These are phyloP conservation scores for Phlyctochytrium bullatum DNA, from an alignment of 192 early-diverging fungal genomes.

Conservation along the genomic window DNA sequence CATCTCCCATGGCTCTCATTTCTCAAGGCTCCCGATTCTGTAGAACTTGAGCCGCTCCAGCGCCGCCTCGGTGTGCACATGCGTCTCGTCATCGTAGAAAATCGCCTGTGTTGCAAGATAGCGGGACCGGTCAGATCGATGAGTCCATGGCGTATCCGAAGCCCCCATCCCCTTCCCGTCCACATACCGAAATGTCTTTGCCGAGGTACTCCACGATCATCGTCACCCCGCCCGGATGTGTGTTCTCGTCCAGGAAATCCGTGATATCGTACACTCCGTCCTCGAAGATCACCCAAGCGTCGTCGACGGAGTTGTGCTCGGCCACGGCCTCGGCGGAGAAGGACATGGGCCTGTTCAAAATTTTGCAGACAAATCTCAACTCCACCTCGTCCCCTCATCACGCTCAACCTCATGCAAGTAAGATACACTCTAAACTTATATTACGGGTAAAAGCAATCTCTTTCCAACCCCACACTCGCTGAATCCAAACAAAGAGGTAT, in stretches of 20 bases:
- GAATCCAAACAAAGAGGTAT: no score
- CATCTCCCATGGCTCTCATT: no score
- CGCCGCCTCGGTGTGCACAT: not conserved
- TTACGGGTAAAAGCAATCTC: not conserved
- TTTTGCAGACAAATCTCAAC: no score
- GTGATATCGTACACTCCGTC: slow-evolving; percentile 54
- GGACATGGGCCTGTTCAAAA: no score
- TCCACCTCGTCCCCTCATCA: no score
- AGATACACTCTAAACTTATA: slow-evolving; percentile 1
- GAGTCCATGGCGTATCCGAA: not conserved
- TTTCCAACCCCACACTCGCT: no score
- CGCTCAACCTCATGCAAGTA: no score
- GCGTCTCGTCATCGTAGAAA: not conserved
- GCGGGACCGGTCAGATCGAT: no score
- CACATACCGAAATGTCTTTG: slow-evolving; percentile 16
- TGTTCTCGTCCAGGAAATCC: slow-evolving; percentile 13
- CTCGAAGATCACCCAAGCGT: slow-evolving; percentile 71
- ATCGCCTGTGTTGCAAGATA: no score
- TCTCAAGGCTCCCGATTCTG: not conserved
- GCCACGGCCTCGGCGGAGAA: slow-evolving; percentile 66
- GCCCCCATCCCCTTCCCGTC: not conserved
- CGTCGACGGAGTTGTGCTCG: slow-evolving; percentile 57
- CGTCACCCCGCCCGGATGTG: slow-evolving; percentile 7
- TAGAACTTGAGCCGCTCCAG: not conserved
- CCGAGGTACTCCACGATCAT: slow-evolving; percentile 7